Evolutionary conservation across 345 rosid species (phyloP), one percentile per base, ranked within the genome.

Genomic region (Salix brachista): DNA sequence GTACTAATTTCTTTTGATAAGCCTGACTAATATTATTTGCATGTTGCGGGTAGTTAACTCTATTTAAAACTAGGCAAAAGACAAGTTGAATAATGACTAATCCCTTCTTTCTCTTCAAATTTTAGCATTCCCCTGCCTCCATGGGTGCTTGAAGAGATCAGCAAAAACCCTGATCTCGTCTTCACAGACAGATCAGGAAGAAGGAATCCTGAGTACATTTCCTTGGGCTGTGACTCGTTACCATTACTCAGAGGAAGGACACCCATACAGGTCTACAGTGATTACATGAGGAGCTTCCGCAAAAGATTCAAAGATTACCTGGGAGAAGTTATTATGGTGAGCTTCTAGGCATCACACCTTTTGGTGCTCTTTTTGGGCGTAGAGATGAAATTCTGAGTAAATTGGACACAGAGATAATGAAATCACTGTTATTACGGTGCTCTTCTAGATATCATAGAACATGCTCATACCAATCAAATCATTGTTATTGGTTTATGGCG

Each of bases 121-220:
- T 83, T 19, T 72, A 96, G 98, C 86, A 93, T 96, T 76, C 98
- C 98, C 1, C 75, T 93, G 37, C 99, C 99, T 7, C 98, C 98
- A 72, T 93, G 99, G 99, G 98, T 92, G 64, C 94, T 93, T 54
- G 96, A 93, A 88, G 99, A 93, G 83, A 86, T 93, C 76, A 87
- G 94, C 84, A 91, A 89, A 83, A 89, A 93, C 80, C 94, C 91
- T 6, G 99, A 96, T 81, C 92, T 96, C 21, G 97, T 90, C 81
- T 96, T 92, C 85, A 92, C 97, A 54, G 98, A 96, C 85, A 90
- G 85, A 85, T 89, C 96, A 42, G 99, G 98, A 7, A 72, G 92
- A 68, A 92, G 98, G 87, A 93, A 96, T 78, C 92, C 96, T 0
- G 98, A 96, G 84, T 96, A 93, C 82, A 90, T 93, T 78, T 89